These are phyloP conservation scores for Exophiala bonariae DNA, from an alignment of 2,329 filamentous ascomycete genomes.

Conservation along the genomic window DNA sequence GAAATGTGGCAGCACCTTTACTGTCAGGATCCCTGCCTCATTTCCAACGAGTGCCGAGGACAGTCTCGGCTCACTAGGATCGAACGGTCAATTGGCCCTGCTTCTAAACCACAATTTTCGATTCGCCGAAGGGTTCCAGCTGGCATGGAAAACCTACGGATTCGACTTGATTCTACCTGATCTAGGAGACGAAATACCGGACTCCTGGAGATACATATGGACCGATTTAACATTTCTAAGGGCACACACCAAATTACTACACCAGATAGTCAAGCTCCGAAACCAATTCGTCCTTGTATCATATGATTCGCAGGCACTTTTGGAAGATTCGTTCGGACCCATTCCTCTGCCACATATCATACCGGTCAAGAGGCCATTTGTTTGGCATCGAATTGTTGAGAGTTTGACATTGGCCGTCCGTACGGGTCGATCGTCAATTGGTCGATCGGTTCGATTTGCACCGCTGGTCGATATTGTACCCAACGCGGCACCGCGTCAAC, in stretches of 20 bases:
- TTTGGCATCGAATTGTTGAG: slow-evolving; percentile 3
- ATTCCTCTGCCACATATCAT: slow-evolving; percentile 27
- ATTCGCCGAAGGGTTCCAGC: slow-evolving; percentile 25
- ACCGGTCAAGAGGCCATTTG: slow-evolving; percentile 29
- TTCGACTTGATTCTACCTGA: slow-evolving; percentile 23
- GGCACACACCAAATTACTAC: slow-evolving; percentile 20
- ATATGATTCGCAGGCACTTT: slow-evolving; percentile 27
- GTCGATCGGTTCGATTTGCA: neutral
- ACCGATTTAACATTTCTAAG: slow-evolving; percentile 26
- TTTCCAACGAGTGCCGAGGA: neutral
- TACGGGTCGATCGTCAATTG: neutral
- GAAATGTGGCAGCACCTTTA: slow-evolving; percentile 24
- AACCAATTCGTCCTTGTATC: slow-evolving; percentile 31
- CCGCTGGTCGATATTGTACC: neutral
- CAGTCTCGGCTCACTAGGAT: neutral
- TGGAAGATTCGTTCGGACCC: slow-evolving; percentile 25
- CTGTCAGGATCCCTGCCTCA: slow-evolving; percentile 18
- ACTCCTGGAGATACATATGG: slow-evolving; percentile 31
- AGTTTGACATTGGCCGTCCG: neutral
- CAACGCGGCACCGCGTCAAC: neutral
- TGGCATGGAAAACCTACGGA: slow-evolving; percentile 29
- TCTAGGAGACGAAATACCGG: slow-evolving; percentile 23
- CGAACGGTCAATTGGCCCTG: slow-evolving; percentile 23
- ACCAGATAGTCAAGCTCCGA: slow-evolving; percentile 21
- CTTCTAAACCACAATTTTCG: slow-evolving; percentile 21